Percentiles rank a stretch among this genome's conserved stretches.
These are phyloP conservation scores for Fragilaria crotonensis DNA, from an alignment of 108 stramenopile genomes.

Conservation along the genomic window DNA sequence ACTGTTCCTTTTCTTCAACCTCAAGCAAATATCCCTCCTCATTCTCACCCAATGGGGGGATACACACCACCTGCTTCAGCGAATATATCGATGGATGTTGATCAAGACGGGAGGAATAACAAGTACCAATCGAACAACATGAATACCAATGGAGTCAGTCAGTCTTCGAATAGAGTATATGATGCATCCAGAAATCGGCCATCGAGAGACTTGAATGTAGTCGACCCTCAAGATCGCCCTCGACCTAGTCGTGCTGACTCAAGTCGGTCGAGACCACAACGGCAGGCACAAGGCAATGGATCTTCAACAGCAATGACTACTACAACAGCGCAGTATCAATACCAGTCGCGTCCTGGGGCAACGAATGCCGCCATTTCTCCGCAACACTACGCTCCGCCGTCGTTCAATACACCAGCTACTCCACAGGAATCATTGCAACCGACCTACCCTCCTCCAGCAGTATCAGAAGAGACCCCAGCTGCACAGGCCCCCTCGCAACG, in stretches of 20 bases:
- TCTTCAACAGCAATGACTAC: neutral
- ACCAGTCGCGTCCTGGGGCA: neutral
- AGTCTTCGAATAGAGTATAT: neutral
- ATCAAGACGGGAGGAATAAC: conserved; percentile 3
- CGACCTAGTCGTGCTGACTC: neutral
- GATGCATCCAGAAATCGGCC: neutral
- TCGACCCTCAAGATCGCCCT: neutral
- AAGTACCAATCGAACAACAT: neutral
- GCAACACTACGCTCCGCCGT: neutral
- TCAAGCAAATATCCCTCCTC: neutral
- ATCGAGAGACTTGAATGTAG: neutral
- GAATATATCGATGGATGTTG: conserved; percentile 24
- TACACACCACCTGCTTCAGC: conserved; percentile 4
- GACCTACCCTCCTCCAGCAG: conserved; percentile 45
- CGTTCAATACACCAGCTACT: conserved; percentile 10
- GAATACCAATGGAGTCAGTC: neutral
- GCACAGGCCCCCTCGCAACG: conserved; percentile 39
- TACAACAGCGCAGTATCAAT: neutral
- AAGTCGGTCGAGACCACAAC: neutral
- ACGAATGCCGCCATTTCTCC: neutral
- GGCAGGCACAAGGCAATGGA: neutral
- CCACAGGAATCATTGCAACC: conserved; percentile 31
- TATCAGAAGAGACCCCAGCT: conserved; percentile 40
- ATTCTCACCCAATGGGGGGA: conserved; percentile 16
- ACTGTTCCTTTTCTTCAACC: neutral